Evolutionary conservation across 2,329 filamentous ascomycete species (phyloP), one percentile per base, ranked within the genome.

Genomic region (Fusarium buharicum): DNA sequence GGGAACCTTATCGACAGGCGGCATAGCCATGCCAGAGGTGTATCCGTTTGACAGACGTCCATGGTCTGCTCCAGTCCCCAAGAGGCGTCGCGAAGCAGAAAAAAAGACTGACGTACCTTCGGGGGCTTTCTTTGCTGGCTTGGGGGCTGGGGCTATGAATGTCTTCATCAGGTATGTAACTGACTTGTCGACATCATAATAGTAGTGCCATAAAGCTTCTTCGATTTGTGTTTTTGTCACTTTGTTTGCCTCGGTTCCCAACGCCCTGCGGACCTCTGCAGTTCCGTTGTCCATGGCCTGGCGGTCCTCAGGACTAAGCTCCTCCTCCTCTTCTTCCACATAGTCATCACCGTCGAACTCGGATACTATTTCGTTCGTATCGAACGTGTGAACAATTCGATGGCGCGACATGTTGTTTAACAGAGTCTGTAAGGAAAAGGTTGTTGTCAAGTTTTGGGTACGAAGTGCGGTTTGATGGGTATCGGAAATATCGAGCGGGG

Each of bases 201-300:
- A 98, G 76, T 97, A 97, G 76, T 99, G 87, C 92, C 93, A 98
- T 14, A 99, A 77, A 0, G 93, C 86, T 59, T 98, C 94, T 74
- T 96, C 87, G 61, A 97, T 94, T 72, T 97, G 90, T 33, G 72
- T 75, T 40, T 75, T 78, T 31, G 82, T 84, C 68, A 89, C 82
- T 59, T 85, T 86, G 63, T 78, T 78, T 28, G 82, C 80, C 58
- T 85, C 81, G 10, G 78, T 75, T 7, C 87, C 89, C n/a, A 97
- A 80, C 9, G 84, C 82, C 59, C 81, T 81, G 55, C 86, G 83
- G 31, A 96, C 90, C 63, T 88, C 82, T 34, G 82, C 79, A 1
- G 89, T 92, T 46, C 88, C 89, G 34, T 84, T 76, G 34, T 83
- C 82, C 84, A 96, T 84, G 12, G 77, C 74, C 9, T 71, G 74